Evolutionary conservation across 495 filamentous ascomycete species (phyloP).

Genomic region (Neurospora hispaniola): DNA sequence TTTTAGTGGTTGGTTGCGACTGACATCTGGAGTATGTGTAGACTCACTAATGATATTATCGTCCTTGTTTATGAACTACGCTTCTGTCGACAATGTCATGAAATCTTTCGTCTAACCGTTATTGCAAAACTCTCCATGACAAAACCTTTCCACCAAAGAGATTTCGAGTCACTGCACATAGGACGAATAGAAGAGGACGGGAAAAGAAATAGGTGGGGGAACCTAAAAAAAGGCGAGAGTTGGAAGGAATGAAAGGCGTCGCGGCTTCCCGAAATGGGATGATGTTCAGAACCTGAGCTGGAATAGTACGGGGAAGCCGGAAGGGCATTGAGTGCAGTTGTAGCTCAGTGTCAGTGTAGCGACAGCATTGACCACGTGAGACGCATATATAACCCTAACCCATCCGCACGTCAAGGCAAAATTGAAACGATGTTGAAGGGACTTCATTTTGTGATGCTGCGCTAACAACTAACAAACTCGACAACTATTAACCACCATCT

Average conservation of each 20-base stretch:
- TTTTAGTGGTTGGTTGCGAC: neutral
- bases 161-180: neutral
- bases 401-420: neutral
- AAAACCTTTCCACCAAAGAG: neutral
- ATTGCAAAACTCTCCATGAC: neutral
- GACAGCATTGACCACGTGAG: slow-evolving; percentile 5
- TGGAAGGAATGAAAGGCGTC: neutral
- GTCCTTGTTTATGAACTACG: neutral
- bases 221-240: neutral
- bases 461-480: neutral
- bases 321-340: neutral
- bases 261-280: neutral
- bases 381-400: slow-evolving; percentile 4
- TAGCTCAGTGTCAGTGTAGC: neutral
- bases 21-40: neutral
- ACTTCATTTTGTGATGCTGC: slow-evolving; percentile 36
- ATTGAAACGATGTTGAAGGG: slow-evolving; percentile 38
- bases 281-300: neutral
- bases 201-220: neutral
- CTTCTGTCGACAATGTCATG: neutral
- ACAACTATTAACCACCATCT: neutral
- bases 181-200: neutral
- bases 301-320: neutral
- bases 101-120: neutral
- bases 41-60: neutral